Evolutionary conservation across 352 stramenopile genomes (phyloP).

Genomic region (Phytopythium vexans): DNA sequence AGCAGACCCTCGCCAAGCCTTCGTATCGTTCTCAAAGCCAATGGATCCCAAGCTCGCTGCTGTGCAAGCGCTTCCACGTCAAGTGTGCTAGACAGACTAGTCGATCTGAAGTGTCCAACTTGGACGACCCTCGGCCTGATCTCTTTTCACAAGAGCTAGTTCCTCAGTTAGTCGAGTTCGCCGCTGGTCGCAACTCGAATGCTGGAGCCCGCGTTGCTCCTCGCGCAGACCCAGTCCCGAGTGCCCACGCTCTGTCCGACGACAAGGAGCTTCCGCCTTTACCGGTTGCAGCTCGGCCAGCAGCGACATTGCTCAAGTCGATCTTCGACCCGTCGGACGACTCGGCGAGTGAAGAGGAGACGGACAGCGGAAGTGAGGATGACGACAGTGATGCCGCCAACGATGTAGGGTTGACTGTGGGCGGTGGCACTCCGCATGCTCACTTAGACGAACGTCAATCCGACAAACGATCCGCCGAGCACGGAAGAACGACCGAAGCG

Average conservation of each 20-base stretch:
- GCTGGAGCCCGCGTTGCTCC: not conserved
- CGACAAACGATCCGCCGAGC: too few relatives aligned
- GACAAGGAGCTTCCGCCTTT: conserved; percentile 33
- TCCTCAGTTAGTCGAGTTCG: conserved; percentile 65
- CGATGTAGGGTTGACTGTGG: too few relatives aligned
- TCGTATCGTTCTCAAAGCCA: conserved; percentile 45
- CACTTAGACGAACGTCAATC: too few relatives aligned
- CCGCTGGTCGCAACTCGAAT: conserved; percentile 27
- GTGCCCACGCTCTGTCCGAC: not conserved
- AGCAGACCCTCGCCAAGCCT: conserved; percentile 17
- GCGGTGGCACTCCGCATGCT: too few relatives aligned
- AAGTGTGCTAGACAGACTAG: conserved; percentile 47
- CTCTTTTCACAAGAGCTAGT: conserved; percentile 74
- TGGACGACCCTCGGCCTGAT: conserved; percentile 28
- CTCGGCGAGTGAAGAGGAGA: conserved; percentile 42
- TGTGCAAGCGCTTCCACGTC: conserved; percentile 84
- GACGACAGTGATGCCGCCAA: conserved; percentile 13
- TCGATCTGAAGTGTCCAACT: conserved; percentile 13
- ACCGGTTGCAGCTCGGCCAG: conserved; percentile 36
- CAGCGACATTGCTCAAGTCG: conserved; percentile 57
- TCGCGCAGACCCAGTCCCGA: not conserved
- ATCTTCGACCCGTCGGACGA: conserved; percentile 83
- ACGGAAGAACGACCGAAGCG: too few relatives aligned
- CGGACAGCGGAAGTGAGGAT: conserved; percentile 26
- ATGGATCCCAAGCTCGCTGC: conserved; percentile 65